These are phyloP conservation scores for Theileria parva DNA, from an alignment of 169 alveolate species.

Conservation along the genomic window DNA sequence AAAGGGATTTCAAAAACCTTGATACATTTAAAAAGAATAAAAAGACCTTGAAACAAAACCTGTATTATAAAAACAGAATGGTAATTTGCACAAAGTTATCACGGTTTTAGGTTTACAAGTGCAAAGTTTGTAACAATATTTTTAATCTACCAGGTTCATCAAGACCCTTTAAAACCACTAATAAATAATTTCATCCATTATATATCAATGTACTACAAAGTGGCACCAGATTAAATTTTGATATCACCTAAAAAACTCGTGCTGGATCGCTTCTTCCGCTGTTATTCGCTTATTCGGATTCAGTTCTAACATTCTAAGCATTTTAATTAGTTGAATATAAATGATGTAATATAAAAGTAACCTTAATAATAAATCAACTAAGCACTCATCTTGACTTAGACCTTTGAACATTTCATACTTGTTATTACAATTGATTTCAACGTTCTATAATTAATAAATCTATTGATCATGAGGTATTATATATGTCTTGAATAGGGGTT, in stretches of 20 bases:
- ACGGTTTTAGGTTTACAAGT: conserved; percentile 1
- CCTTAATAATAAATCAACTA: conserved; percentile 44
- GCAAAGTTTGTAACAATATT: neutral
- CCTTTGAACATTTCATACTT: neutral
- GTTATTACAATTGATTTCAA: neutral
- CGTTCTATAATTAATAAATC: neutral
- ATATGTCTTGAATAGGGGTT: conserved; percentile 9
- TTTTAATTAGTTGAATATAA: conserved; percentile 48
- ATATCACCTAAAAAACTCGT: conserved; percentile 70
- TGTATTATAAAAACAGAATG: neutral
- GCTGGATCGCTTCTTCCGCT: conserved; percentile 79
- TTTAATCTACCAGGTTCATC: neutral
- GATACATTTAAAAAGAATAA: neutral
- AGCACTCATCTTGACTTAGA: neutral
- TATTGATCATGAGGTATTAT: neutral
- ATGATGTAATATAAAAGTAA: conserved; percentile 74
- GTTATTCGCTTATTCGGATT: conserved; percentile 82
- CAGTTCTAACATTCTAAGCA: conserved; percentile 71
- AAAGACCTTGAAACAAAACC: neutral
- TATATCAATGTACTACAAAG: neutral
- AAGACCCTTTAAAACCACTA: neutral
- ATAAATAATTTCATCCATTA: too few relatives aligned
- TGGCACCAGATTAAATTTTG: neutral
- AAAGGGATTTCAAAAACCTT: neutral
- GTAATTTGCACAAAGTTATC: neutral